phyloP scores from a whole-genome alignment of 2,329 filamentous ascomycete genomes.

The Trichoderma atroviride region DNA sequence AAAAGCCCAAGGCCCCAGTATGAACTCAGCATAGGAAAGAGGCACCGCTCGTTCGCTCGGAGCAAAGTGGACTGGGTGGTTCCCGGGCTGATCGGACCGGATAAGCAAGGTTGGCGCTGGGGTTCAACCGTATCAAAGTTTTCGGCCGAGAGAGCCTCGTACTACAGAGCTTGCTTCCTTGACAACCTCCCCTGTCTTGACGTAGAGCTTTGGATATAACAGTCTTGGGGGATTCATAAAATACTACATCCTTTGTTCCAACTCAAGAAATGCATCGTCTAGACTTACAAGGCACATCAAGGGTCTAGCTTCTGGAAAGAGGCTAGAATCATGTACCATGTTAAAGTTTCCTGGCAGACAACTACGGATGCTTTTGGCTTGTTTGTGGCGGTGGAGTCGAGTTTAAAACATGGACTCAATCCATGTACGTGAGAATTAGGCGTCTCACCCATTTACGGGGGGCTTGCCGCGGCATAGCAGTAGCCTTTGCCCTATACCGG shows the following conservation, averaged over 20 bases:
- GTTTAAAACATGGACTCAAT: not conserved
- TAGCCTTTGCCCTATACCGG: not conserved
- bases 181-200: not conserved
- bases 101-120: not conserved
- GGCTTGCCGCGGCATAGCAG: not conserved
- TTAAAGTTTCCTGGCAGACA: not conserved
- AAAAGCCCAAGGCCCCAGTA: not conserved
- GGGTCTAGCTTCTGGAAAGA: not conserved
- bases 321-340: not conserved
- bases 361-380: not conserved
- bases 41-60: too few species aligned
- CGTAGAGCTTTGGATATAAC: not conserved
- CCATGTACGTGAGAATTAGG: not conserved
- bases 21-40: not conserved
- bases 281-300: not conserved
- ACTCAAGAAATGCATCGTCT: not conserved
- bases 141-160: not conserved
- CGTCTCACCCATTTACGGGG: not conserved
- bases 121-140: not conserved
- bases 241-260: not conserved
- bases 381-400: not conserved
- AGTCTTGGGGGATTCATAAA: not conserved
- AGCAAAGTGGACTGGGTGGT: not conserved
- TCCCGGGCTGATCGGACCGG: not conserved
- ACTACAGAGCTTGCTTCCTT: too few species aligned